phyloP scores from a whole-genome alignment of 2,329 filamentous ascomycete genomes.

The Ophiostoma piceae region DNA sequence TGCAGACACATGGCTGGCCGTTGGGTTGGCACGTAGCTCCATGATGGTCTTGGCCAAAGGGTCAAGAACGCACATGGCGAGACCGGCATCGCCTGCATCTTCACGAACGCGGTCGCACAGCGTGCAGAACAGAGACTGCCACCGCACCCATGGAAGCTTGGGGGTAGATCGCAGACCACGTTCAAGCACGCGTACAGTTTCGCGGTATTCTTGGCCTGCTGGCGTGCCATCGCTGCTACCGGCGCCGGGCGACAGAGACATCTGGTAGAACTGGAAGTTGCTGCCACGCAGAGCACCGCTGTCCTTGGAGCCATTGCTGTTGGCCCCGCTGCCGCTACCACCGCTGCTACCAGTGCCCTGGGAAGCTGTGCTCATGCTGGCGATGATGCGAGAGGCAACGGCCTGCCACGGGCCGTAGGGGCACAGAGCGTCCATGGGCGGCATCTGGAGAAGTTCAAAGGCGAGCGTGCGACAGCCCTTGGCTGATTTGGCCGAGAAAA shows the following conservation, averaged over 20 bases:
- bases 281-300: not conserved
- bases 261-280: conserved; percentile 17
- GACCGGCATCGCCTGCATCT: conserved; percentile 63
- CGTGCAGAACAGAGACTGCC: conserved; percentile 52
- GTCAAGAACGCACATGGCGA: conserved; percentile 63
- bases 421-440: conserved; percentile 42
- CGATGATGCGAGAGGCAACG: conserved; percentile 43
- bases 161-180: conserved; percentile 51
- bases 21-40: conserved; percentile 34
- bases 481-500: conserved; percentile 47
- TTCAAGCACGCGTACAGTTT: conserved; percentile 62
- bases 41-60: conserved; percentile 57
- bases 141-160: conserved; percentile 43
- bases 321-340: conserved; percentile 17
- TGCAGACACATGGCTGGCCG: conserved; percentile 25
- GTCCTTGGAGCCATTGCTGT: conserved; percentile 15
- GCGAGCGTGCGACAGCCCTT: conserved; percentile 44
- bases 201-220: conserved; percentile 64
- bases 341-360: conserved; percentile 2
- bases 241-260: conserved; percentile 20
- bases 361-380: conserved; percentile 43
- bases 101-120: conserved; percentile 52
- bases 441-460: conserved; percentile 47
- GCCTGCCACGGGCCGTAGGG: conserved; percentile 50
- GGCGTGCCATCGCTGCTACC: conserved; percentile 38